Conservation (phyloP, 345 rosid genomes). For the Aegle marmelos region DNA sequence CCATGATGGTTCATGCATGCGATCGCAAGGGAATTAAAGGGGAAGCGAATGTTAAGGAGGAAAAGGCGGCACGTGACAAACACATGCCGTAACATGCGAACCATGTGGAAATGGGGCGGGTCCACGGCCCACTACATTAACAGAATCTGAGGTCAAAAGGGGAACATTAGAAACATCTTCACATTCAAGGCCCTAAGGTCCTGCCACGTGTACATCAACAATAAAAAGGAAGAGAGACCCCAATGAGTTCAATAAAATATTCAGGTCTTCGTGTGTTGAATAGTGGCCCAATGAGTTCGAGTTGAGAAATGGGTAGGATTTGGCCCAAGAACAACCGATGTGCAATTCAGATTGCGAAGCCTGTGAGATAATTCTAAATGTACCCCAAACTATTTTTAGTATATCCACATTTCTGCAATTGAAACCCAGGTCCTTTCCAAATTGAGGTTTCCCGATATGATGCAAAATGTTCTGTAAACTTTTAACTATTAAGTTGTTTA, state of each 20-base stretch:
- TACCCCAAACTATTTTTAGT: too few species aligned
- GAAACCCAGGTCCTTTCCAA: too few species aligned
- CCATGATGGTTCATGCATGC: constrained; percentile 5
- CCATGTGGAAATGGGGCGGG: constrained; percentile 52
- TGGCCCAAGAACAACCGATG: too few species aligned
- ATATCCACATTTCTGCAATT: too few species aligned
- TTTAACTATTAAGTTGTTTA: too few species aligned
- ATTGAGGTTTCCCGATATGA: too few species aligned
- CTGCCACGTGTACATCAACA: constrained; percentile 4
- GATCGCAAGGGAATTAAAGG: constrained; percentile 10
- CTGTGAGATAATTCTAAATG: too few species aligned
- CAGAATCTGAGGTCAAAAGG: constrained; percentile 22
- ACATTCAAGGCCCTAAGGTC: constrained; percentile 12
- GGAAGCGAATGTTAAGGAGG: constrained; percentile 37
- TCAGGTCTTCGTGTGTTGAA: too few species aligned
- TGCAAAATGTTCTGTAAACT: too few species aligned
- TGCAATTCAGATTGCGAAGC: fast-evolving
- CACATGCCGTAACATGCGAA: constrained; percentile 40
- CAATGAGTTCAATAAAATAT: too few species aligned
- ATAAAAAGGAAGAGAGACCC: not conserved
- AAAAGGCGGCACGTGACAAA: constrained; percentile 59
- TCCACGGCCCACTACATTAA: constrained; percentile 43
- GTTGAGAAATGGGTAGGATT: too few species aligned
- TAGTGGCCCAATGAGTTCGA: too few species aligned
- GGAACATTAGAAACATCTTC: constrained; percentile 30